phyloP scores from a whole-genome alignment of 768 basidiomycete species.

The Mycena sanguinolenta region DNA sequence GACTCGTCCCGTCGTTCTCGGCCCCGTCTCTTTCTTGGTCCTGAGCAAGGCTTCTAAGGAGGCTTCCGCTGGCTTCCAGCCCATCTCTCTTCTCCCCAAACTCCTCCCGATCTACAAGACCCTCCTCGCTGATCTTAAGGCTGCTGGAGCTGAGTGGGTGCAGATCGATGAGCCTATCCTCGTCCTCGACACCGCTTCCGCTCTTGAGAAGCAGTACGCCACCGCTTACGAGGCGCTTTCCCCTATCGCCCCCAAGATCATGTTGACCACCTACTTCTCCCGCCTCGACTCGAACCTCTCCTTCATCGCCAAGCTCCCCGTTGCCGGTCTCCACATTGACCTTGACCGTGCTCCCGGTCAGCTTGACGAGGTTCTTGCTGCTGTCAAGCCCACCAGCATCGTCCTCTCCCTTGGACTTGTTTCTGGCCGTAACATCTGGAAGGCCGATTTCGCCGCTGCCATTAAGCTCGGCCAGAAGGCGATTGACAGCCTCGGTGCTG shows the following conservation, averaged over 20 bases:
- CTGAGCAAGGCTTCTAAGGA: conserved; percentile 94
- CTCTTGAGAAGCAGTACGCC: conserved; percentile 83
- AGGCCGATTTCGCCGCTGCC: conserved; percentile 90
- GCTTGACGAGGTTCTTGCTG: conserved; percentile 84
- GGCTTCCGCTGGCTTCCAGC: conserved; percentile 86
- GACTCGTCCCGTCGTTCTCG: conserved; percentile 96
- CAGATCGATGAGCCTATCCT: conserved; percentile 98
- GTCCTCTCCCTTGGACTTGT: conserved; percentile 94
- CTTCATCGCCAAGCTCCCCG: conserved; percentile 91
- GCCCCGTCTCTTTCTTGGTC: conserved; percentile 94
- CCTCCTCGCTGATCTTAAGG: conserved; percentile 90
- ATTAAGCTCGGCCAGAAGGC: conserved; percentile 89
- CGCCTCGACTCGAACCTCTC: conserved; percentile 94
- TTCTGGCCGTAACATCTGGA: conserved; percentile 99
- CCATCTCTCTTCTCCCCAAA: conserved; percentile 90
- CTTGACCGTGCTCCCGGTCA: conserved; percentile 94
- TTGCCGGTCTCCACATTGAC: conserved; percentile 96
- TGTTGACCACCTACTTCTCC: conserved; percentile 96
- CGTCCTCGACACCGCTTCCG: conserved; percentile 87
- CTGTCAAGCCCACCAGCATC: conserved; percentile 85
- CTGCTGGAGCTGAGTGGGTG: conserved; percentile 93
- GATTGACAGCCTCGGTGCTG: conserved; percentile 82
- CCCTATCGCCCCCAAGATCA: conserved; percentile 89
- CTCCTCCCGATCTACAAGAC: conserved; percentile 93
- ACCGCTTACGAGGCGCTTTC: conserved; percentile 85